Base-by-base conservation (phyloP, 306 rosid species). In the Glycine tomentella region DNA sequence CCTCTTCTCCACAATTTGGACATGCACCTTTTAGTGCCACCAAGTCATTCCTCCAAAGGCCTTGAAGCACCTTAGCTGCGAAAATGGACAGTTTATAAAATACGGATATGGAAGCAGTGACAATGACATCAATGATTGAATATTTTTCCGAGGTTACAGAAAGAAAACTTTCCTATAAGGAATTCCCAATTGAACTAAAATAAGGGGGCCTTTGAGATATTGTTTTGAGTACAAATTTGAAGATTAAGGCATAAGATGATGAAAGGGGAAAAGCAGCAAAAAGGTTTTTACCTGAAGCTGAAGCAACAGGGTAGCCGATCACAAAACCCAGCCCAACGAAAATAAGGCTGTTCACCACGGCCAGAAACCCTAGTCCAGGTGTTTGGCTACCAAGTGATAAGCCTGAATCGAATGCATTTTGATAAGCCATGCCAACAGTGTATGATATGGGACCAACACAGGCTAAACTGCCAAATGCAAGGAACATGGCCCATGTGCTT, bases 1-100 rank as follows among this genome's bases (percentile, higher is more conserved):
- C 98, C 94, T 92, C 98, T 83, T 92, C 97, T 44, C 91, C 97
- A 66, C 97, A 95, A 86, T 89, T 95, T 72, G 98, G 97, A 85
- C 98, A 95, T 3, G 92, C 87, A 50, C 98, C 97, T 81, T 88
- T 92, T 9, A 95, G 85, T 55, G 97, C 95, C 83, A 88, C 97
- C 85, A 94, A 84, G 72, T 90, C 93, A 76, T 92, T 90, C 84
- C 83, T 87, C 99, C 99, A 92, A 36, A 92, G 86, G 76, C 97
- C 97, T 58, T 83, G 85, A 89, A 95, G 94, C 81, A 89, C 97
- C 87, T 90, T 88, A 81, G 84, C 97, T 92, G 95, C 49, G 80
- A 69, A 45, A 73, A 81, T 8, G 33, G 40, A 69, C 34, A 65
- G 58, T 38, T 31, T 63, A 56, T 46, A 49, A 59, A 62, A 69